phyloP scores from a whole-genome alignment of 148 eudicot genomes.

The Arbutus unedo region DNA sequence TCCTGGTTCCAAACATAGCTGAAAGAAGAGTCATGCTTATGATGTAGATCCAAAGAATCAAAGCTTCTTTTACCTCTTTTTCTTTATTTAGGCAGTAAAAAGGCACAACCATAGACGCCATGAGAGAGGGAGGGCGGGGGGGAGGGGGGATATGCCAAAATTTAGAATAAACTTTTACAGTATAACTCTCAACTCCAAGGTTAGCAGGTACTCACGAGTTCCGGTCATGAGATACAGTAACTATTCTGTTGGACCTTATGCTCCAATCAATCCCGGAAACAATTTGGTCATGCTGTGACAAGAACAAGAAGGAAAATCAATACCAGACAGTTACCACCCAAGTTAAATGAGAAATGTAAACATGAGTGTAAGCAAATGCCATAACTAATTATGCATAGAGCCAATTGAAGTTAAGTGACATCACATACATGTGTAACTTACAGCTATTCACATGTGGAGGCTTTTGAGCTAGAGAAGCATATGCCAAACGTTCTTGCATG shows the following conservation, averaged over 20 bases:
- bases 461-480: neutral
- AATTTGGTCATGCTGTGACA: slow-evolving; percentile 90
- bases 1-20: slow-evolving; percentile 97
- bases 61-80: neutral
- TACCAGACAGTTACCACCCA: slow-evolving; percentile 7
- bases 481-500: neutral
- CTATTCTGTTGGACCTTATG: slow-evolving; percentile 67
- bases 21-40: slow-evolving; percentile 16
- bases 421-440: neutral
- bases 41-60: neutral
- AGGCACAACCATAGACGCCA: neutral
- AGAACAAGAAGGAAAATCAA: slow-evolving; percentile 17
- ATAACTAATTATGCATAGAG: neutral
- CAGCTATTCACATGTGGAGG: neutral
- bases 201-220: slow-evolving; percentile 75
- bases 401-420: neutral
- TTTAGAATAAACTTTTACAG: neutral
- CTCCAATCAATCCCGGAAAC: slow-evolving; percentile 96
- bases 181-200: neutral
- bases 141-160: neutral
- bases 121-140: neutral
- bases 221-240: slow-evolving; percentile 96
- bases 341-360: neutral
- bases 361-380: neutral
- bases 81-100: neutral